Evolutionary conservation across 805 yeast species (phyloP).

Genomic region (Candida silvatica): DNA sequence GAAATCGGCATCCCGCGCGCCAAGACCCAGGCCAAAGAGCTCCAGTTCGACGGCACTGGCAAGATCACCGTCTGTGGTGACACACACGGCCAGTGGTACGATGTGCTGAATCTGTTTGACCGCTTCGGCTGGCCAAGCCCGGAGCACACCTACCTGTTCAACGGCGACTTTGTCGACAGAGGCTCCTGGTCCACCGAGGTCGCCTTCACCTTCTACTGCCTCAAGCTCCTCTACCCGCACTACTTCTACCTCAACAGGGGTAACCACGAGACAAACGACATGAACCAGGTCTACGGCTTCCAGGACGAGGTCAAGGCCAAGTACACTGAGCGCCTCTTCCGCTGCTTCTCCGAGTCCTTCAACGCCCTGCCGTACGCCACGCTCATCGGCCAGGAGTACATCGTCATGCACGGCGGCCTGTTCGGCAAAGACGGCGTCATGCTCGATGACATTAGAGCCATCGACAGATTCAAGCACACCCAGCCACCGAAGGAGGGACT

Average conservation of each 20-base stretch:
- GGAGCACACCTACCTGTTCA: constrained; percentile 73
- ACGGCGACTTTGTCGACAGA: constrained; percentile 96
- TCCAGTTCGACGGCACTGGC: constrained; percentile 25
- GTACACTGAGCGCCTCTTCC: constrained; percentile 72
- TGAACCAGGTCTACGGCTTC: constrained; percentile 96
- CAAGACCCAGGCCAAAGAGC: constrained; percentile 26
- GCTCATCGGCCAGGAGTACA: constrained; percentile 64
- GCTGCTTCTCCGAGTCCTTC: constrained; percentile 80
- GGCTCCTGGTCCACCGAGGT: constrained; percentile 99
- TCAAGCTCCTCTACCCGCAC: constrained; percentile 70
- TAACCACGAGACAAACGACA: constrained; percentile 92
- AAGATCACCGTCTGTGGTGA: constrained; percentile 89
- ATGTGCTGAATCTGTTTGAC: constrained; percentile 71
- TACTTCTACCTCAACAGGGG: constrained; percentile 80
- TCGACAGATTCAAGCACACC: constrained; percentile 54
- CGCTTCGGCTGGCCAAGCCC: constrained; percentile 63
- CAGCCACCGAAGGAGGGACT: constrained; percentile 90
- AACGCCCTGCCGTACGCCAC: constrained; percentile 82
- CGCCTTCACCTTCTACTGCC: constrained; percentile 67
- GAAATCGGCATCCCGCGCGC: constrained; percentile 41
- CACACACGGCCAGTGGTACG: constrained; percentile 95
- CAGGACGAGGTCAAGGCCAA: constrained; percentile 93
- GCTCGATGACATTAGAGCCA: constrained; percentile 62
- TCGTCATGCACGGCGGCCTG: constrained; percentile 94
- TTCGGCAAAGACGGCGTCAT: constrained; percentile 70